These are phyloP conservation scores for Vickermania ingenoplastis DNA, from an alignment of 208 protist species.

Conservation along the genomic window DNA sequence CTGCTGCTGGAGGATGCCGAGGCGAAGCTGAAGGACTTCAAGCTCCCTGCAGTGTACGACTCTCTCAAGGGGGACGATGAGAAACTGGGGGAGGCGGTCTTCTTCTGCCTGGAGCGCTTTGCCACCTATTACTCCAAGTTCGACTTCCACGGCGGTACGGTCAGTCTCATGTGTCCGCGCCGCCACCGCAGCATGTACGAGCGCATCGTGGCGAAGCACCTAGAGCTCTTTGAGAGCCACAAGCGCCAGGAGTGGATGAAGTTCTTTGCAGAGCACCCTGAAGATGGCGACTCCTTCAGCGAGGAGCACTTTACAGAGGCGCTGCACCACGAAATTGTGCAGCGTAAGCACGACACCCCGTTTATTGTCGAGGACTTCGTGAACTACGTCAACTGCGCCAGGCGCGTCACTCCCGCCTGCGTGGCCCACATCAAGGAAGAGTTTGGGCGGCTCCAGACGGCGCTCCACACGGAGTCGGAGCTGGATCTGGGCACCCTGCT, in stretches of 20 bases:
- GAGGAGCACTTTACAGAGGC: conserved; percentile 43
- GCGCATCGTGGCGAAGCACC: conserved; percentile 34
- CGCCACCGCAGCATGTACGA: conserved; percentile 68
- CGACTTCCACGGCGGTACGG: conserved; percentile 66
- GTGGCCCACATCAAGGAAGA: conserved; percentile 42
- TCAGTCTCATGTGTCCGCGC: conserved; percentile 78
- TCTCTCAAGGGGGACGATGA: conserved; percentile 70
- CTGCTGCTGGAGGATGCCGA: conserved; percentile 59
- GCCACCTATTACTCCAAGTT: conserved; percentile 85
- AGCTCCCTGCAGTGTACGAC: conserved; percentile 65
- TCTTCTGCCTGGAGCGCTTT: conserved; percentile 71
- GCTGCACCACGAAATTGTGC: conserved; percentile 46
- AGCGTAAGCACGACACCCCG: conserved; percentile 38
- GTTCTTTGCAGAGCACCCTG: conserved; percentile 25
- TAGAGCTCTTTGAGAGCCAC: conserved; percentile 26
- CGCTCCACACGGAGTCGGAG: conserved; percentile 31
- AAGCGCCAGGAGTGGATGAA: conserved; percentile 55
- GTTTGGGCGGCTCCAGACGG: conserved; percentile 39
- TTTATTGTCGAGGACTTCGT: conserved; percentile 87
- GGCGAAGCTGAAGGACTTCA: conserved; percentile 25
- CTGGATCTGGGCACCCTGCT: conserved; percentile 41
- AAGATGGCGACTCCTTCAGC: conserved; percentile 31
- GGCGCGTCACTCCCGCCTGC: conserved; percentile 38
- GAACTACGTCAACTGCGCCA: conserved; percentile 83
- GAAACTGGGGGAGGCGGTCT: conserved; percentile 74